Evolutionary conservation across 306 rosid genomes (phyloP).

Genomic region (Quercus gilva): DNA sequence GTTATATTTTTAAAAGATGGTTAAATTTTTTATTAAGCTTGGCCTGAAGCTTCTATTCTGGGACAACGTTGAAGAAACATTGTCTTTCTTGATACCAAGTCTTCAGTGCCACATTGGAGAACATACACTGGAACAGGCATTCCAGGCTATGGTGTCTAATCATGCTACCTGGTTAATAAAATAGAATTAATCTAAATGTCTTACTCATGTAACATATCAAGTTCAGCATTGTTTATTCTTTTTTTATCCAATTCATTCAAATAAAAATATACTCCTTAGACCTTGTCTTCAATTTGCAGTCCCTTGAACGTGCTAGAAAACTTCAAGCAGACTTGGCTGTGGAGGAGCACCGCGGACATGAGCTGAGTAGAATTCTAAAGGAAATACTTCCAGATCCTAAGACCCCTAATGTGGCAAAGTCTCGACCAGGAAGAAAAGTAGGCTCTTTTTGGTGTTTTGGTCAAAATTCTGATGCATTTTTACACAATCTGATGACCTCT

Average conservation of each 20-base stretch:
- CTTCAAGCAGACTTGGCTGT: constrained; percentile 83
- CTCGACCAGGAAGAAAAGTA: constrained; percentile 74
- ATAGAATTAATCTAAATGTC: background rate
- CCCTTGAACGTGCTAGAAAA: constrained; percentile 76
- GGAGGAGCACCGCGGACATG: constrained; percentile 80
- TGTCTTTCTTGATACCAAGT: background rate
- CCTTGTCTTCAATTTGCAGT: constrained; percentile 48
- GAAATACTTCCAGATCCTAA: constrained; percentile 87
- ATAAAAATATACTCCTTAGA: constrained; percentile 15
- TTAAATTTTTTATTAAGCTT: background rate
- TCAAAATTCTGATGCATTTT: constrained; percentile 9
- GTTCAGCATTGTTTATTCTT: background rate
- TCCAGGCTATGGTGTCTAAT: background rate
- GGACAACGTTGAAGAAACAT: background rate
- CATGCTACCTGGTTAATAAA: background rate
- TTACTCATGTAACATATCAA: background rate
- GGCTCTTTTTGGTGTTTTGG: constrained; percentile 13
- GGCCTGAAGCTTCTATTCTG: background rate
- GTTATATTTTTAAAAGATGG: background rate
- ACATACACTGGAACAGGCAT: too few species aligned
- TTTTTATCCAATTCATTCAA: constrained; percentile 10
- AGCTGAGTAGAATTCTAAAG: constrained; percentile 81
- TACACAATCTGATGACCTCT: background rate
- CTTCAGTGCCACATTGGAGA: background rate
- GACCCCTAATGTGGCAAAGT: constrained; percentile 56